Evolutionary conservation across 495 filamentous ascomycete species (phyloP).

Genomic region (Penicillium turbatum): DNA sequence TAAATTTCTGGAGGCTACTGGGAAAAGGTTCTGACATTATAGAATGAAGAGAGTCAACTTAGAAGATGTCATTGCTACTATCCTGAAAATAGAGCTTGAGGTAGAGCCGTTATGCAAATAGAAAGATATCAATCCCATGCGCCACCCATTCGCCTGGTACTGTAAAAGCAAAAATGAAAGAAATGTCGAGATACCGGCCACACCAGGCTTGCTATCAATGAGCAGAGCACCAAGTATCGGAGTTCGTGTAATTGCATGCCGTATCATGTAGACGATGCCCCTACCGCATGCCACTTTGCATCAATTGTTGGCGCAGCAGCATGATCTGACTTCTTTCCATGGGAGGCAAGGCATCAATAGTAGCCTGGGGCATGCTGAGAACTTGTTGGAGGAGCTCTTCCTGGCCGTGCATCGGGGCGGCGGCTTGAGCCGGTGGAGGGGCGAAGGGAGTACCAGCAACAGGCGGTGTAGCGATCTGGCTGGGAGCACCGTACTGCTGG

Average conservation of each 20-base stretch:
- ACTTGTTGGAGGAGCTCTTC: conserved; percentile 72
- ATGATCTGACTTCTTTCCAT: conserved; percentile 72
- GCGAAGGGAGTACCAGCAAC: conserved; percentile 55
- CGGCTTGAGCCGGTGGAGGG: conserved; percentile 39
- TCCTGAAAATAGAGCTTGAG: background rate
- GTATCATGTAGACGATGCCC: background rate
- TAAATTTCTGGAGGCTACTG: no score
- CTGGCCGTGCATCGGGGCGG: conserved; percentile 49
- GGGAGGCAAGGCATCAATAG: conserved; percentile 71
- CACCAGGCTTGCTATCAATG: background rate
- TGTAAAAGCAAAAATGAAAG: background rate
- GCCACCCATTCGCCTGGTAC: conserved; percentile 9
- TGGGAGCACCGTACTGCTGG: conserved; percentile 35
- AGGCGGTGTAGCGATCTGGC: conserved; percentile 53
- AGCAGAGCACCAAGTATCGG: background rate
- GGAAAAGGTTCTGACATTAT: no score
- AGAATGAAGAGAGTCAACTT: no score
- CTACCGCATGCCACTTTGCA: conserved; percentile 44
- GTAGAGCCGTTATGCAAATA: conserved; percentile 4
- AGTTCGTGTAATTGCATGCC: background rate
- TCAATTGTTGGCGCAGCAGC: conserved; percentile 56
- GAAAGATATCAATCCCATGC: conserved; percentile 4
- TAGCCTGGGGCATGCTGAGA: conserved; percentile 66
- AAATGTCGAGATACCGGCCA: background rate
- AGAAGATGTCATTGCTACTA: background rate